Evolutionary conservation across 202 grass and related monocot genomes (phyloP), one percentile per base, ranked within the genome.

Genomic region (Dendrocalamus latiflorus): DNA sequence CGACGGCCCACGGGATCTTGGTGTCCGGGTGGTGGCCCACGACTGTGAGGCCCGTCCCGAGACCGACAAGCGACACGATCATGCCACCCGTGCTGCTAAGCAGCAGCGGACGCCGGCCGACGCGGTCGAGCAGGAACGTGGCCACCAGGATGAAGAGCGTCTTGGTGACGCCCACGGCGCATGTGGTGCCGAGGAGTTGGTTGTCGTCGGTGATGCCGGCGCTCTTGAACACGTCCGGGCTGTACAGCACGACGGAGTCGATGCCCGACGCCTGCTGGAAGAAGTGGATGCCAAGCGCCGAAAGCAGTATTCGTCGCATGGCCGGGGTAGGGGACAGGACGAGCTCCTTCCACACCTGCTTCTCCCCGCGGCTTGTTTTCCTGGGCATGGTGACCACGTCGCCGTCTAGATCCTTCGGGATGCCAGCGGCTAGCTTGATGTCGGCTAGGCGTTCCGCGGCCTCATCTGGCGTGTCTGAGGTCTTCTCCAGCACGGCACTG

Each of bases 241-340:
- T 93, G 70, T 97, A 97, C 8, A 90, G 91, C 2, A 97, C 85
- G 4, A 93, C 89, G 9, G 89, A 91, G 62, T 97, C 91, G 48
- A 75, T 88, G 41, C 94, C 94, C 0, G 87, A 91, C 1, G 94
- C 87, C 77, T 97, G 91, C 79, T 97, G 91, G 87, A 93, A 97
- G 89, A 97, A 97, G 44, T 97, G 91, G 68, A 97, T 48, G 20
- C 91, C 91, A 4, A 91, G n/a, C 3, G 81, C 94, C 0, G 89
- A 74, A 6, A 93, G 65, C 38, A 93, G 76, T 15, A 93, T 88
- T 8, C 91, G 89, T 2, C 89, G 91, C 47, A 97, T 45, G 8
- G 78, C 62, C 0, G 87, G 87, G 61, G 47, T 74, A 15, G 94
- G 85, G 14, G 81, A 74, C 1, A 96, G 4, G 45, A 93, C 41